These are phyloP conservation scores for Laburnicola sp. DNA, from an alignment of 2,329 filamentous ascomycete genomes.

Conservation along the genomic window DNA sequence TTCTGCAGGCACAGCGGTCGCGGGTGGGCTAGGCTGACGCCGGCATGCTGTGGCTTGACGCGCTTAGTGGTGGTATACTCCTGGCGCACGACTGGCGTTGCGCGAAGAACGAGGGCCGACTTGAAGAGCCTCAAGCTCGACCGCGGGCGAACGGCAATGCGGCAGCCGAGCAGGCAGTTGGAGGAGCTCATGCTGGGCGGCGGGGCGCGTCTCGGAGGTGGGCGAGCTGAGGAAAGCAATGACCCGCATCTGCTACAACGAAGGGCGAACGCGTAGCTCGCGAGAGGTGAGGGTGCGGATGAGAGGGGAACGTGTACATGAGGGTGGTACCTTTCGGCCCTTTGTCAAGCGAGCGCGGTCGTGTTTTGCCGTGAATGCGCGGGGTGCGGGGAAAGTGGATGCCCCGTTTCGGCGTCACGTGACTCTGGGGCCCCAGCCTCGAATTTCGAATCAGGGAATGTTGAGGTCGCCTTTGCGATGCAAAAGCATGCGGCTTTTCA, in stretches of 20 bases:
- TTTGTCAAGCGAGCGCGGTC: slow-evolving; percentile 18
- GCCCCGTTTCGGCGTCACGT: not conserved
- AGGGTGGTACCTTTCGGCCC: slow-evolving; percentile 19
- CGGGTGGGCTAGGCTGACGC: slow-evolving; percentile 30
- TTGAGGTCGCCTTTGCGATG: too few species aligned
- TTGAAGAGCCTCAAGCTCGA: slow-evolving; percentile 25
- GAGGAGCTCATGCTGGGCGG: slow-evolving; percentile 36
- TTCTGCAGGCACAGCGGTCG: slow-evolving; percentile 37
- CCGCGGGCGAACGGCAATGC: slow-evolving; percentile 31
- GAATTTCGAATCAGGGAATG: not conserved
- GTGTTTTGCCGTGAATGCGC: slow-evolving; percentile 19
- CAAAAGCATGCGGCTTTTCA: too few species aligned
- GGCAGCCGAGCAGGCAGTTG: slow-evolving; percentile 31
- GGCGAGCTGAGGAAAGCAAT: slow-evolving; percentile 23
- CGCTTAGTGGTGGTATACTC: slow-evolving; percentile 20
- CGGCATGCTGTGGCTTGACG: slow-evolving; percentile 18
- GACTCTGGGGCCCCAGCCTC: not conserved
- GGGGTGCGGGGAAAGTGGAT: slow-evolving; percentile 3
- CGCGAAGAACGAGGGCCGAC: slow-evolving; percentile 19
- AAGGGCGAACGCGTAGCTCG: slow-evolving; percentile 10
- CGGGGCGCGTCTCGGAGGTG: slow-evolving; percentile 18
- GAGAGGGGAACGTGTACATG: slow-evolving; percentile 15
- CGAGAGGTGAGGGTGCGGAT: not conserved
- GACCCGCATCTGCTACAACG: slow-evolving; percentile 40
- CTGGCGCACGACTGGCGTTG: slow-evolving; percentile 24